These are phyloP conservation scores for Cenchrus americanus DNA, from an alignment of 176 grass and related monocot genomes.

Conservation along the genomic window DNA sequence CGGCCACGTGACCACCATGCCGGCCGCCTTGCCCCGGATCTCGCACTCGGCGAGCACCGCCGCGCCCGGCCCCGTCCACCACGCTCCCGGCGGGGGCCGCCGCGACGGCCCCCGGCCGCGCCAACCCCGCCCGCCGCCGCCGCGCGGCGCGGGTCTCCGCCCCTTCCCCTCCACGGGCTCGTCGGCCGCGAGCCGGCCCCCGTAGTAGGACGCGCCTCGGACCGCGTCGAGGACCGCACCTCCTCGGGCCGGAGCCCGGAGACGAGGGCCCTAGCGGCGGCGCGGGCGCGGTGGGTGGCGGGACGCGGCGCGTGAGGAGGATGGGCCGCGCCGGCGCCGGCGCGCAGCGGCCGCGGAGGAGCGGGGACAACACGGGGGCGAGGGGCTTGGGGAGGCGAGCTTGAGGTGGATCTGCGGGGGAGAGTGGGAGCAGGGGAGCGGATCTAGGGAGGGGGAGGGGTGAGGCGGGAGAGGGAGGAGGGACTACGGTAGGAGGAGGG, in stretches of 20 bases:
- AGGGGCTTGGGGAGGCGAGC: conserved; percentile 47
- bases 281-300: conserved; percentile 54
- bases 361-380: not conserved
- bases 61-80: conserved; percentile 81
- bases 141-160: conserved; percentile 71
- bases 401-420: too few species aligned
- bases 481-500: too few species aligned
- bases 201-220: conserved; percentile 62
- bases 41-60: conserved; percentile 77
- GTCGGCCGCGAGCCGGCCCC: conserved; percentile 68
- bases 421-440: too few species aligned
- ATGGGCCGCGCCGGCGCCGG: conserved; percentile 29
- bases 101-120: conserved; percentile 50
- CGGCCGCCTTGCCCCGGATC: conserved; percentile 72
- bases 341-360: not conserved
- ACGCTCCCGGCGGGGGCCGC: conserved; percentile 73
- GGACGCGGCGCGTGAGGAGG: conserved; percentile 56
- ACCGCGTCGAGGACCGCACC: conserved; percentile 72
- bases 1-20: conserved; percentile 84
- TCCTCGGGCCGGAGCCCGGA: conserved; percentile 58
- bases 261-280: conserved; percentile 62
- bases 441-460: too few species aligned
- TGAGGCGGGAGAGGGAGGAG: too few species aligned
- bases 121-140: conserved; percentile 42
- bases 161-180: conserved; percentile 82